Percentiles rank a stretch among this genome's conserved stretches.
phyloP scores from a whole-genome alignment of 768 basidiomycete species.

The Hemileccinum rubropunctum region DNA sequence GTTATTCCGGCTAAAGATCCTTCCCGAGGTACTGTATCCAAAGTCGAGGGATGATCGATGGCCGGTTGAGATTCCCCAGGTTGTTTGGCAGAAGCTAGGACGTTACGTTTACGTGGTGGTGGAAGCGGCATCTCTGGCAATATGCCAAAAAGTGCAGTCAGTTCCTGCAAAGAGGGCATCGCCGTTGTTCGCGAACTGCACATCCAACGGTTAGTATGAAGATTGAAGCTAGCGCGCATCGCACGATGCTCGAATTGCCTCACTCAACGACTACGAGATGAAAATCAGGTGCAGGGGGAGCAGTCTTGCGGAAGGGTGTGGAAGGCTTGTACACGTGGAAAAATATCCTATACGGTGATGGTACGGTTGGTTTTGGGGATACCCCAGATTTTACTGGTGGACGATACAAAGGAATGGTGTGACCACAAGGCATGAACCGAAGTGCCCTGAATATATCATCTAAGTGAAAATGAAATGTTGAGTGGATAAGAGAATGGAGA shows the following conservation, averaged over 20 bases:
- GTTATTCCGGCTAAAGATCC: background rate
- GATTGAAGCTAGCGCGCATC: background rate
- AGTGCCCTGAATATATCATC: constrained; percentile 67
- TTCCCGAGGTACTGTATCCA: constrained; percentile 3
- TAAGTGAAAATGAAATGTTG: constrained; percentile 28
- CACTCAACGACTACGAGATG: constrained; percentile 84
- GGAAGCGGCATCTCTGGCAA: constrained; percentile 65
- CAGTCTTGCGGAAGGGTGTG: constrained; percentile 76
- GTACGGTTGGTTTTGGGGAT: background rate
- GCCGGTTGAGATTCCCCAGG: background rate
- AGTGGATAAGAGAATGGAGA: background rate
- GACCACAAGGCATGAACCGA: constrained; percentile 70
- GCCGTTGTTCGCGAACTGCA: constrained; percentile 76
- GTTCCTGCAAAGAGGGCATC: constrained; percentile 79
- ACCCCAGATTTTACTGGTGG: constrained; percentile 5
- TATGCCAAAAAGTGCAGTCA: constrained; percentile 66
- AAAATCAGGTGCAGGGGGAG: constrained; percentile 81
- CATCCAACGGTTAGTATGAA: constrained; percentile 3
- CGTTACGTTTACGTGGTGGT: constrained; percentile 44
- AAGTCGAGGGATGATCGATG: constrained; percentile 2
- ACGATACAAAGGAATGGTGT: constrained; percentile 42
- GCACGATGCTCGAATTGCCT: constrained; percentile 24
- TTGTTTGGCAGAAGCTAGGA: constrained; percentile 1
- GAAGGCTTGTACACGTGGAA: constrained; percentile 91
- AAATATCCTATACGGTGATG: constrained; percentile 64